Evolutionary conservation across 2,329 filamentous ascomycete genomes (phyloP).

Genomic region (Cladosporium sp.): DNA sequence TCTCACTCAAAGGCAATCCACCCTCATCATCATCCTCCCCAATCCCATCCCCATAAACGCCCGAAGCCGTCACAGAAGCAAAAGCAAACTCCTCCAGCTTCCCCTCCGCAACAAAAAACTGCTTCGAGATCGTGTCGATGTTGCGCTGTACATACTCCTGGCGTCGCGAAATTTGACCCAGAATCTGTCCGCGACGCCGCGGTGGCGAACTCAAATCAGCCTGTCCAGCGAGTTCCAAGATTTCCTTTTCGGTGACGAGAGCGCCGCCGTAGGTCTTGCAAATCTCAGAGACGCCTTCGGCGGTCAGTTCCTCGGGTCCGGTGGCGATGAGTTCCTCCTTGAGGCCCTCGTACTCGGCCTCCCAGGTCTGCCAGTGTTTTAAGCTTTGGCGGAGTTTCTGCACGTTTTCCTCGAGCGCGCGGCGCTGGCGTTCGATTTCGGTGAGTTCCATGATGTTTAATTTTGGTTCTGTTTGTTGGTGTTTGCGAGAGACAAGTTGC

Average conservation of each 20-base stretch:
- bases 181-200: slow-evolving; percentile 62
- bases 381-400: slow-evolving; percentile 72
- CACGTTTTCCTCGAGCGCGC: slow-evolving; percentile 74
- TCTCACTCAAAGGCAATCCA: slow-evolving; percentile 80
- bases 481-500: background rate
- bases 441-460: slow-evolving; percentile 49
- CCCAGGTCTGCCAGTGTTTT: slow-evolving; percentile 86
- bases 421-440: slow-evolving; percentile 72
- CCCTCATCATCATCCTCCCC: slow-evolving; percentile 57
- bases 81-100: slow-evolving; percentile 62
- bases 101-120: slow-evolving; percentile 67
- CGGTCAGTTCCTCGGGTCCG: slow-evolving; percentile 43
- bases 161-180: slow-evolving; percentile 68
- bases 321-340: slow-evolving; percentile 74
- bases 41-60: slow-evolving; percentile 34
- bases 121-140: slow-evolving; percentile 70
- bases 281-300: slow-evolving; percentile 40
- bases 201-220: slow-evolving; percentile 38
- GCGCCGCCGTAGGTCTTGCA: slow-evolving; percentile 62
- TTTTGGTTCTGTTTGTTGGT: background rate
- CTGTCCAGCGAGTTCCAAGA: slow-evolving; percentile 54
- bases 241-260: slow-evolving; percentile 63
- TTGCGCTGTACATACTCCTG: slow-evolving; percentile 90
- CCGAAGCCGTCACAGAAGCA: slow-evolving; percentile 37
- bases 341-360: slow-evolving; percentile 86